A percentile compares a stretch with the other conserved stretches of the same genome.
Conservation (phyloP, 2,329 filamentous ascomycete species). For the Rugonectria rugulosa region DNA sequence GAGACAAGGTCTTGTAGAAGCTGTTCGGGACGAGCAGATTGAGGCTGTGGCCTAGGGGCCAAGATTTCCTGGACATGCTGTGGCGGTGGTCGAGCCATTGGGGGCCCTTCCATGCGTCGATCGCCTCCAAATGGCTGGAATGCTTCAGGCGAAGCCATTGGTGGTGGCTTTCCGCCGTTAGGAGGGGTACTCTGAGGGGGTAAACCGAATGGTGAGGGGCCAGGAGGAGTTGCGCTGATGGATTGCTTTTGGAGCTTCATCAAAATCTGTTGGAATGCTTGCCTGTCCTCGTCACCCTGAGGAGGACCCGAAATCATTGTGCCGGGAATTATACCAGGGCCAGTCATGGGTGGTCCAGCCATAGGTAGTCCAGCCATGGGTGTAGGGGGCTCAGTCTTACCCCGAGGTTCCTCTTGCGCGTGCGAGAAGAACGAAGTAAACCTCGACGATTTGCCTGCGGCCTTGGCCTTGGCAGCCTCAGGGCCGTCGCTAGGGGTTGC, state of each 20-base stretch:
- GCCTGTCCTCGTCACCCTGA: constrained; percentile 71
- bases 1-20: constrained; percentile 67
- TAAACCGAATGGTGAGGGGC: constrained; percentile 52
- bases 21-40: constrained; percentile 64
- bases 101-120: constrained; percentile 48
- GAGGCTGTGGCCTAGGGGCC: constrained; percentile 58
- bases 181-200: constrained; percentile 45
- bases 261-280: constrained; percentile 83
- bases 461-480: constrained; percentile 60
- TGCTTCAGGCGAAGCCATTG: constrained; percentile 56
- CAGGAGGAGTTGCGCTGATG: constrained; percentile 54
- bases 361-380: constrained; percentile 45
- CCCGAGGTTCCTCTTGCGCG: constrained; percentile 58
- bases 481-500: constrained; percentile 60
- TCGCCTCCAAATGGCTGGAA: constrained; percentile 57
- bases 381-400: constrained; percentile 58
- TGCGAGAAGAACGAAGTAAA: constrained; percentile 81
- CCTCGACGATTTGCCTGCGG: constrained; percentile 73
- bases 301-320: background rate
- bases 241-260: constrained; percentile 77
- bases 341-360: constrained; percentile 26
- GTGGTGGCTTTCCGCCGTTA: constrained; percentile 45
- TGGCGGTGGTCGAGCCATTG: constrained; percentile 49
- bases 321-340: background rate
- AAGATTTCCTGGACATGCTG: constrained; percentile 61